Evolutionary conservation across 2,329 filamentous ascomycete species (phyloP).

Genomic region (Tolypocladium cylindrosporum): DNA sequence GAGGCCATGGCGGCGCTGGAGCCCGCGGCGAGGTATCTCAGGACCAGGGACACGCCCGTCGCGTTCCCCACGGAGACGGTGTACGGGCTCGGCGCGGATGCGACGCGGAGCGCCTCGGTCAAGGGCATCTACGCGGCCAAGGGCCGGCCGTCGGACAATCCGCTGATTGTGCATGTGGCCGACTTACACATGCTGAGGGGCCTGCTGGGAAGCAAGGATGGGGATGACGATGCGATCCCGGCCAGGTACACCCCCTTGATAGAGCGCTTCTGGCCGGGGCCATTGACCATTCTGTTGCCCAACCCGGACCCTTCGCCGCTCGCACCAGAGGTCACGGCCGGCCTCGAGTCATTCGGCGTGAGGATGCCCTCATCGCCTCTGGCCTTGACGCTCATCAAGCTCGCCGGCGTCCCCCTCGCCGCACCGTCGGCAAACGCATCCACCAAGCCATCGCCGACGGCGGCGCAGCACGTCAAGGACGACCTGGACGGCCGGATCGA

Average conservation of each 20-base stretch:
- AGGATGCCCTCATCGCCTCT: constrained; percentile 80
- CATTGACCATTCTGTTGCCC: constrained; percentile 80
- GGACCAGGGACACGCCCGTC: constrained; percentile 61
- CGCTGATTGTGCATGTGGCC: constrained; percentile 84
- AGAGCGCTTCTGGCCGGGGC: constrained; percentile 83
- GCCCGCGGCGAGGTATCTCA: constrained; percentile 57
- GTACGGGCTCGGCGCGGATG: constrained; percentile 93
- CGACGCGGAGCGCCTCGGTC: constrained; percentile 74
- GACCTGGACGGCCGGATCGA: constrained; percentile 77
- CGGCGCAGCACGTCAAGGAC: constrained; percentile 78
- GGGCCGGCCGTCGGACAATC: constrained; percentile 85
- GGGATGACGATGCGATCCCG: constrained; percentile 43
- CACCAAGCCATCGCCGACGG: constrained; percentile 85
- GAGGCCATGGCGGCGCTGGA: constrained; percentile 34
- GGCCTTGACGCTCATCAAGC: constrained; percentile 77
- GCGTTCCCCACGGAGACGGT: constrained; percentile 97
- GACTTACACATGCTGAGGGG: constrained; percentile 66
- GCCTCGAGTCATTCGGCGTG: constrained; percentile 73
- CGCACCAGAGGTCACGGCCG: constrained; percentile 86
- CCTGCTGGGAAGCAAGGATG: constrained; percentile 36
- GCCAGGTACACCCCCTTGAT: constrained; percentile 71
- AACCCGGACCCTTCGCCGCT: constrained; percentile 60
- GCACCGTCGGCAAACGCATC: constrained; percentile 92
- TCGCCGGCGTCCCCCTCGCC: constrained; percentile 69
- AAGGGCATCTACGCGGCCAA: constrained; percentile 90